A percentile compares a stretch with the other conserved stretches of the same genome.
phyloP scores from a whole-genome alignment of 176 grass and related monocot genomes.

The Echinochloa phyllopogon region DNA sequence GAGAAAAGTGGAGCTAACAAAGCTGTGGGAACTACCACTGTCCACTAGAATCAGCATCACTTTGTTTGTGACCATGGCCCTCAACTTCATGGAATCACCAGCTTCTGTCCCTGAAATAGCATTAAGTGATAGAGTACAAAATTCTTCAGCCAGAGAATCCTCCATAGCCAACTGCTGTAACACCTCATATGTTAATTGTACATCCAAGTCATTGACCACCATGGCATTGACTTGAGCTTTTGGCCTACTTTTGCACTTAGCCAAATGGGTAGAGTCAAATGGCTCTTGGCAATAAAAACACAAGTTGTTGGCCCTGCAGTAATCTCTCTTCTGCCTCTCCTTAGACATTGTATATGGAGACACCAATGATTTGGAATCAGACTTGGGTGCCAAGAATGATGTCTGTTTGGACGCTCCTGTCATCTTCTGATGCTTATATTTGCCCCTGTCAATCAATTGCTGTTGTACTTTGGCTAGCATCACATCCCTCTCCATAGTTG shows the following conservation, averaged over 20 bases:
- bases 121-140: background rate
- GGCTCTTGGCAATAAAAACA: background rate
- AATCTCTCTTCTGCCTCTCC: background rate
- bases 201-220: background rate
- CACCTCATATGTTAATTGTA: background rate
- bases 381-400: background rate
- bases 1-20: background rate
- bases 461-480: background rate
- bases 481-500: background rate
- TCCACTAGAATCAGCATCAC: background rate
- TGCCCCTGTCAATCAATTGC: too few relatives aligned
- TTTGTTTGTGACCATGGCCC: background rate
- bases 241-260: background rate
- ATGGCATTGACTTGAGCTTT: background rate
- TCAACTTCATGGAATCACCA: background rate
- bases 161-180: background rate
- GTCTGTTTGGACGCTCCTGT: background rate
- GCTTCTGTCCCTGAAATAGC: background rate
- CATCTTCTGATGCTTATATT: background rate
- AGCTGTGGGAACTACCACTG: background rate
- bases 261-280: background rate
- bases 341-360: background rate
- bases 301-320: background rate
- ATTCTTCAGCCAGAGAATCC: background rate
- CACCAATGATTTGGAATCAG: too few relatives aligned